phyloP scores from a whole-genome alignment of 495 filamentous ascomycete species.

The Venustampulla echinocandica region DNA sequence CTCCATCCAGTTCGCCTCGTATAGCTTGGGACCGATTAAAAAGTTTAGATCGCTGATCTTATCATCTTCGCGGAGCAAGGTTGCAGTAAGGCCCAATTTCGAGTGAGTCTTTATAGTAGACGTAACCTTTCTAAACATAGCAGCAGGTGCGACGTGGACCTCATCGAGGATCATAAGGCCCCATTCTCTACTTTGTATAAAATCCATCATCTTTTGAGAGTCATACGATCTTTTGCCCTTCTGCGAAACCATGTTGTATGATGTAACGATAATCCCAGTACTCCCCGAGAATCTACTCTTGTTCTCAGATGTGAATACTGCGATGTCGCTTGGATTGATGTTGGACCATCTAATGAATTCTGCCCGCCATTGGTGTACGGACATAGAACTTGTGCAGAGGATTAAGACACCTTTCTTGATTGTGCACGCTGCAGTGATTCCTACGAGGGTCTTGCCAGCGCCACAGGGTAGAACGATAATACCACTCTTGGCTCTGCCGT shows the following conservation, averaged over 20 bases:
- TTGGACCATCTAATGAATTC: slow-evolving; percentile 98
- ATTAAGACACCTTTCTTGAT: slow-evolving; percentile 95
- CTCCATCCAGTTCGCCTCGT: slow-evolving; percentile 99
- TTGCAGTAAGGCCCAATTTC: slow-evolving; percentile 95
- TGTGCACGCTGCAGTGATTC: slow-evolving; percentile 93
- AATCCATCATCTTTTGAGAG: slow-evolving; percentile 96
- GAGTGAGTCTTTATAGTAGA: slow-evolving; percentile 86
- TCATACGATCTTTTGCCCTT: slow-evolving; percentile 81
- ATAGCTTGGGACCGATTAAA: slow-evolving; percentile 93
- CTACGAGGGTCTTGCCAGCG: slow-evolving; percentile 93
- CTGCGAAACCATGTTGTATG: slow-evolving; percentile 96
- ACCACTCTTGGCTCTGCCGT: slow-evolving; percentile 90
- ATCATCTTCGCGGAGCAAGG: slow-evolving; percentile 90
- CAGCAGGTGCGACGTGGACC: slow-evolving; percentile 94
- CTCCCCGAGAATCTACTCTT: slow-evolving; percentile 84
- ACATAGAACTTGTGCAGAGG: slow-evolving; percentile 95
- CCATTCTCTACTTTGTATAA: slow-evolving; percentile 87
- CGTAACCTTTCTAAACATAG: slow-evolving; percentile 91
- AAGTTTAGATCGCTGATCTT: slow-evolving; percentile 98
- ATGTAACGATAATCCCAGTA: slow-evolving; percentile 93
- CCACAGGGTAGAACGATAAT: slow-evolving; percentile 97
- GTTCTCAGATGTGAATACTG: slow-evolving; percentile 89
- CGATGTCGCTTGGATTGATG: slow-evolving; percentile 85
- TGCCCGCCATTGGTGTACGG: slow-evolving; percentile 90
- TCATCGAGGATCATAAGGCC: slow-evolving; percentile 97